phyloP scores from a whole-genome alignment of 169 alveolate species.

The Plasmodium gaboni region DNA sequence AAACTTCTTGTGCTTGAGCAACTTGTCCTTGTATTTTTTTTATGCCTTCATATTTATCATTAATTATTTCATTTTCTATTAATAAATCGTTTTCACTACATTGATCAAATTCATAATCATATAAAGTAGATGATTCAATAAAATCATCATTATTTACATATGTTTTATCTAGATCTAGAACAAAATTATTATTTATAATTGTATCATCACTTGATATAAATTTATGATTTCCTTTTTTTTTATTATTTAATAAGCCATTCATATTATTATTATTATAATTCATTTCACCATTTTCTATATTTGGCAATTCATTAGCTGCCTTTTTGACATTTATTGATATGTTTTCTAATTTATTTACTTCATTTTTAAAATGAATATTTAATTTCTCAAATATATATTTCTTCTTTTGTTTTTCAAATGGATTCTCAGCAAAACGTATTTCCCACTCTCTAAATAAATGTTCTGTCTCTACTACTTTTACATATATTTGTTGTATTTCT shows the following conservation, averaged over 20 bases:
- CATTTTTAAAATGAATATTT: constrained; percentile 75
- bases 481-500: constrained; percentile 77
- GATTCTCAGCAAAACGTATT: constrained; percentile 66
- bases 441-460: constrained; percentile 74
- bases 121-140: constrained; percentile 62
- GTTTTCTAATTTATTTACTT: constrained; percentile 68
- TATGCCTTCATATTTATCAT: constrained; percentile 51
- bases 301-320: constrained; percentile 74
- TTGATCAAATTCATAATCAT: constrained; percentile 74
- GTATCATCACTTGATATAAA: constrained; percentile 29
- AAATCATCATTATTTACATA: constrained; percentile 67
- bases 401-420: constrained; percentile 70
- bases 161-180: constrained; percentile 49
- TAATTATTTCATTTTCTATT: constrained; percentile 62
- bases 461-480: constrained; percentile 72
- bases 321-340: constrained; percentile 71
- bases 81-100: constrained; percentile 66
- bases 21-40: constrained; percentile 77
- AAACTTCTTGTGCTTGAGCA: constrained; percentile 77
- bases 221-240: constrained; percentile 10
- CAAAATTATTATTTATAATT: constrained; percentile 32
- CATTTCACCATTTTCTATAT: constrained; percentile 74
- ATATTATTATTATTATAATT: constrained; percentile 15
- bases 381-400: constrained; percentile 73
- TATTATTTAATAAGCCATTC: not conserved